Conservation (phyloP, 2,329 filamentous ascomycete species). For the Aspergillus novofumigatus region DNA sequence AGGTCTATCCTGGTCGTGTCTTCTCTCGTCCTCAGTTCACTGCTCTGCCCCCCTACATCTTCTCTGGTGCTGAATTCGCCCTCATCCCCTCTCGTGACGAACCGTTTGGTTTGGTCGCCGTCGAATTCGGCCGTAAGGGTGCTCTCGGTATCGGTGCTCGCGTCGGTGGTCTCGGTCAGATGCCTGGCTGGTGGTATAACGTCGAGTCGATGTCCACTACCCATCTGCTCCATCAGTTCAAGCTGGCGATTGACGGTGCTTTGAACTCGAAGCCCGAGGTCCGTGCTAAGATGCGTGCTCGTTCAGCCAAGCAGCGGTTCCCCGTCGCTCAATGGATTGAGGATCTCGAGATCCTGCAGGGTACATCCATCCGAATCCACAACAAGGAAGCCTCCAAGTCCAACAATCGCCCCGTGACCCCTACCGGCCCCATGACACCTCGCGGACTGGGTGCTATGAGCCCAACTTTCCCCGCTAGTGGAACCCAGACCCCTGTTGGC, state of each 20-base stretch:
- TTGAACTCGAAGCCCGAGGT: conserved; percentile 54
- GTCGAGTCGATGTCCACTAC: conserved; percentile 61
- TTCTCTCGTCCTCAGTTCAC: conserved; percentile 66
- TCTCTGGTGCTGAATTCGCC: conserved; percentile 64
- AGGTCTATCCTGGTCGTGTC: conserved; percentile 61
- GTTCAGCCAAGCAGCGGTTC: conserved; percentile 62
- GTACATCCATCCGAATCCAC: conserved; percentile 56
- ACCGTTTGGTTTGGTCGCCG: conserved; percentile 64
- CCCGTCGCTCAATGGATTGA: conserved; percentile 65
- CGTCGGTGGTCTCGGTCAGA: conserved; percentile 64
- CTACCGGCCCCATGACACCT: conserved; percentile 42
- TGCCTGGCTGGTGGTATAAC: conserved; percentile 69
- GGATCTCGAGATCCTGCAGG: conserved; percentile 59
- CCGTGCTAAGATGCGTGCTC: conserved; percentile 60
- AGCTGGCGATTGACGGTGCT: conserved; percentile 57
- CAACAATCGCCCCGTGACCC: conserved; percentile 29
- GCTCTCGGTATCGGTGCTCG: conserved; percentile 63
- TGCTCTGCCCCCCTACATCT: conserved; percentile 62
- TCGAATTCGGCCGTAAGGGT: conserved; percentile 66
- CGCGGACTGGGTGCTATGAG: conserved; percentile 22
- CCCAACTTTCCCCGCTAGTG: conserved; percentile 22
- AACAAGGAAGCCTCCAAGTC: conserved; percentile 39
- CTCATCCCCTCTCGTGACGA: conserved; percentile 66
- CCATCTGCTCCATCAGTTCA: conserved; percentile 63
- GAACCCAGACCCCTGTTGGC: conserved; percentile 22